Evolutionary conservation across 2,329 filamentous ascomycete species (phyloP).

Genomic region (Ambrosiella beaveri): DNA sequence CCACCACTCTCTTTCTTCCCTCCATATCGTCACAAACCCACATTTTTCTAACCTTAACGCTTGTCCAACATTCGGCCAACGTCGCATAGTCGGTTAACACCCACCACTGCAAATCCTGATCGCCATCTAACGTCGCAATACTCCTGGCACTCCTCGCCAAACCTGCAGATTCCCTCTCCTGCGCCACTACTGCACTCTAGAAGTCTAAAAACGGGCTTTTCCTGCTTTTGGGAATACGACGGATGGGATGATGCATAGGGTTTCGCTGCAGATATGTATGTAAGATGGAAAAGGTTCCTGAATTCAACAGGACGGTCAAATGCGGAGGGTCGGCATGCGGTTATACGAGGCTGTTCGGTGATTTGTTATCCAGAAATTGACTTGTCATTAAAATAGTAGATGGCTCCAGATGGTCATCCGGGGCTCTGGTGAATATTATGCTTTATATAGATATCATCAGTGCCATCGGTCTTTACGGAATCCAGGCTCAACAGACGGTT

Average conservation of each 20-base stretch:
- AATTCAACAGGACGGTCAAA: not conserved
- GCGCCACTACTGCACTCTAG: too few relatives aligned
- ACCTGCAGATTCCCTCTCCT: not conserved
- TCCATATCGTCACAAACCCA: too few relatives aligned
- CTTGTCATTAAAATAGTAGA: too few relatives aligned
- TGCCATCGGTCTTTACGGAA: not conserved
- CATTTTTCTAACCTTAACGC: too few relatives aligned
- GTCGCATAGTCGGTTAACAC: not conserved
- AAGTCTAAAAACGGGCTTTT: too few relatives aligned
- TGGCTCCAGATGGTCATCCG: too few relatives aligned
- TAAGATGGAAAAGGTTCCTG: not conserved
- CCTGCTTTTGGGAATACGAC: not conserved
- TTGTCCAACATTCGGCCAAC: not conserved
- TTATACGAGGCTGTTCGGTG: not conserved
- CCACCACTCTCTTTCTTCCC: too few relatives aligned
- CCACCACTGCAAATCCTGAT: not conserved
- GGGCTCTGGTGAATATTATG: too few relatives aligned
- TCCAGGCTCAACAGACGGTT: not conserved
- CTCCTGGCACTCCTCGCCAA: not conserved
- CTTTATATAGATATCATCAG: not conserved
- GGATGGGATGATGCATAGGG: not conserved
- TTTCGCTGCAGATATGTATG: not conserved
- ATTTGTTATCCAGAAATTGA: not conserved
- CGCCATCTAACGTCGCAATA: not conserved
- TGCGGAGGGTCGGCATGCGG: not conserved